Base-by-base conservation (phyloP, 176 grass and related monocot species). In the Cocos nucifera region DNA sequence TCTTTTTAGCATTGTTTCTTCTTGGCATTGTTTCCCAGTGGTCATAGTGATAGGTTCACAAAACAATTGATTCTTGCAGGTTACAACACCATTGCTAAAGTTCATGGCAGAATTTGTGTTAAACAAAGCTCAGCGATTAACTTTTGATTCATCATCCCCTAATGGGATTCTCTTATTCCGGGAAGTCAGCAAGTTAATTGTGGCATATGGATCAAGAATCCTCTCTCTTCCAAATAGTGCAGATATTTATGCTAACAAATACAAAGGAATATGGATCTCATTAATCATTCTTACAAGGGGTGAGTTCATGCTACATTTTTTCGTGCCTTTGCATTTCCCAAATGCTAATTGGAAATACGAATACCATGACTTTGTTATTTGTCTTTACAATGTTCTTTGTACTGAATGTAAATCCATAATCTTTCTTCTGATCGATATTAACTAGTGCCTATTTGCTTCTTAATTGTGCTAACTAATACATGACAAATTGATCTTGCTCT, bases 201-300 rank as follows among this genome's bases (percentile, higher is more conserved):
- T 98, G 67, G 88, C 94, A 66, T 98, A 93, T 51, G 94, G 94
- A 17, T 89, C 94, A 16, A 78, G 85, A 58, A 93, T 98, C 89
- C 65, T 98, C 49, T 76, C 86, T 65, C 73, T 89, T 89, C 85
- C 94, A 20, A 98, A 86, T 52, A 81, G 71, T 66, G 85, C 79
- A 53, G 65, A 98, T 75, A 75, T 89, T 39, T 98, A 98, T 67
- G 68, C 64, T 71, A 93, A 70, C 54, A 93, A 98, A 77, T 98
- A 98, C 79, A 98, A 98, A 89, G 94, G 94, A 77, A 93, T 98
- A 53, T 98, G 88, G 88, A 93, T 98, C 67, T 89, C 84, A 69
- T 54, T 98, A 35, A 86, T 82, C 26, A 51, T 93, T 73, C 81
- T 98, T 54, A 83, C 94, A 78, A 98, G 88, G 50, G 94, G 94